Conservation (phyloP, 306 rosid genomes). For the Herpetospermum pedunculosum region DNA sequence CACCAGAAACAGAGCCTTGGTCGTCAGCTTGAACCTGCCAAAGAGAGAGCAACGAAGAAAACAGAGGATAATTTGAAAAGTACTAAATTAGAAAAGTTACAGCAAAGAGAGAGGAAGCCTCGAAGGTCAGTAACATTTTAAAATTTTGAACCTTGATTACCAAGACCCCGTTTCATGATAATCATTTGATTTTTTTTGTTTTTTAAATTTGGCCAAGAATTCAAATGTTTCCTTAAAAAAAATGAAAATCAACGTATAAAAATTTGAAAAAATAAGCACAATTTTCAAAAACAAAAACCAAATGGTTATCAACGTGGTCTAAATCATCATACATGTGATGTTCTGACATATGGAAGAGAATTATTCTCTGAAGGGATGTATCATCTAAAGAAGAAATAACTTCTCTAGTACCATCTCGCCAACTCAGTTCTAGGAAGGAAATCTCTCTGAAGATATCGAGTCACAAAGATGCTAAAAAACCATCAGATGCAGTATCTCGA, state of each 20-base stretch:
- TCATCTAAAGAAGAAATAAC: conserved; percentile 33
- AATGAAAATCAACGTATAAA: no score
- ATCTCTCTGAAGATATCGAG: conserved; percentile 13
- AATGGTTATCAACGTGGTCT: no score
- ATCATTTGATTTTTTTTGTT: no score
- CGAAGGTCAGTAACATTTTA: conserved; percentile 29
- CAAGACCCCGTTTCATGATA: no score
- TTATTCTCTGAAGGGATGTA: conserved; percentile 28
- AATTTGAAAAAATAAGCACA: no score
- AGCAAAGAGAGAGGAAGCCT: conserved; percentile 16
- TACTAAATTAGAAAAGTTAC: conserved; percentile 20
- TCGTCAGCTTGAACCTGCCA: neutral
- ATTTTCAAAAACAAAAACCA: no score
- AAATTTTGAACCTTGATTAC: neutral
- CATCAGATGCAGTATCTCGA: conserved; percentile 23
- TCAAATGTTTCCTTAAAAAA: no score
- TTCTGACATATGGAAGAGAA: neutral
- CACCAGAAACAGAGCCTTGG: conserved; percentile 15
- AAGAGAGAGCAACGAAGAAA: conserved; percentile 8
- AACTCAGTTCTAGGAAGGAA: conserved; percentile 34
- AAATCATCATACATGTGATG: neutral
- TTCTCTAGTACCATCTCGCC: conserved; percentile 19
- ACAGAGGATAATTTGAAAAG: conserved; percentile 17
- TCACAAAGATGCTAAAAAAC: conserved; percentile 30
- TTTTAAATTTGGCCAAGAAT: no score